Percentiles rank a stretch among this genome's conserved stretches.
Evolutionary conservation across 352 stramenopile genomes (phyloP).

Genomic region (Lagenidium sp.): DNA sequence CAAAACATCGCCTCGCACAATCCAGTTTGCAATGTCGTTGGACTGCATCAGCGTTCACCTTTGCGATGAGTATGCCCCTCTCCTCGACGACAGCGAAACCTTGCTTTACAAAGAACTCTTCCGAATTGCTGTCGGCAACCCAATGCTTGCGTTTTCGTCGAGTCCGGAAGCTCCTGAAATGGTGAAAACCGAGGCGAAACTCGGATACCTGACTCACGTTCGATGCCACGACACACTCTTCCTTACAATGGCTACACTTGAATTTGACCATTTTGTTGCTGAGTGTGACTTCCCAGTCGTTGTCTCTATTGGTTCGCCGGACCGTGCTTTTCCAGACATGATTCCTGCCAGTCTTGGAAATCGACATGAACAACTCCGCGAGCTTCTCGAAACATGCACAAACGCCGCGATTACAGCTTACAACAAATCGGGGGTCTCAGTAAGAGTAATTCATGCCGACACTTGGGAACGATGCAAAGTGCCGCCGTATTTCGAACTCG

Average conservation of each 20-base stretch:
- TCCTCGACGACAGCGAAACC: constrained; percentile 18
- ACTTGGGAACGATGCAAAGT: constrained; percentile 31
- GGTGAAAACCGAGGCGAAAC: constrained; percentile 23
- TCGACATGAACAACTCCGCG: constrained; percentile 26
- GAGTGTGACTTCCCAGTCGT: constrained; percentile 70
- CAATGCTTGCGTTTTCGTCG: constrained; percentile 40
- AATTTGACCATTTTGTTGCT: constrained; percentile 65
- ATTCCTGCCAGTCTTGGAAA: constrained; percentile 23
- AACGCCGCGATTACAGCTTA: constrained; percentile 26
- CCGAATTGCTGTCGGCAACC: constrained; percentile 18
- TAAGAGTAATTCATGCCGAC: constrained; percentile 47
- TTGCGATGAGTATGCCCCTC: constrained; percentile 49
- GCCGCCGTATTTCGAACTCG: constrained; percentile 56
- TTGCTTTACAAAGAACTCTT: constrained; percentile 59
- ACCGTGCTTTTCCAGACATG: no score
- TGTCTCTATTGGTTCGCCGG: constrained; percentile 26
- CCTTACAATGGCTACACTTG: constrained; percentile 28
- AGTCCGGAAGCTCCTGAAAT: constrained; percentile 39
- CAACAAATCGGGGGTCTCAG: constrained; percentile 19
- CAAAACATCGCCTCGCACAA: not conserved
- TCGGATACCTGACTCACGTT: constrained; percentile 68
- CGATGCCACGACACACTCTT: constrained; percentile 52
- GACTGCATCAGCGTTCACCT: constrained; percentile 39
- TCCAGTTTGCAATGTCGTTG: constrained; percentile 7
- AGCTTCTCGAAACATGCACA: constrained; percentile 25